Conservation (phyloP, 176 grass and related monocot genomes). For the Ampelocalamus luodianensis region DNA sequence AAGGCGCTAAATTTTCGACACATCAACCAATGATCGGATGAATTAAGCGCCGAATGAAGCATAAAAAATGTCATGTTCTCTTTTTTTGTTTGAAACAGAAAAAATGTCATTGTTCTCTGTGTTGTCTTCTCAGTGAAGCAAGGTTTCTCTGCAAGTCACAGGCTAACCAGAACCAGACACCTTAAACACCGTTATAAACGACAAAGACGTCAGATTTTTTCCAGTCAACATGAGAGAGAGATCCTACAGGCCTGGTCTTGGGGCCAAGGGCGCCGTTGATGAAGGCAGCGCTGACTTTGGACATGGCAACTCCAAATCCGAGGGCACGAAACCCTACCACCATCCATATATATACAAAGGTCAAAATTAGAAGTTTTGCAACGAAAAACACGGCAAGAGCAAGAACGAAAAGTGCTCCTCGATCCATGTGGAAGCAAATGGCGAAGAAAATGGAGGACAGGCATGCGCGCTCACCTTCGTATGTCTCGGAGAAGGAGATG, state of each 20-base stretch:
- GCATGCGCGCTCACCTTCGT: slow-evolving; percentile 39
- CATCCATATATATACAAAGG: neutral
- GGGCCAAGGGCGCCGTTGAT: slow-evolving; percentile 54
- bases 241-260: slow-evolving; percentile 57
- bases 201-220: neutral
- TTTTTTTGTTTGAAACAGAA: no score
- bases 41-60: neutral
- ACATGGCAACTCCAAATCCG: slow-evolving; percentile 36
- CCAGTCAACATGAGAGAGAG: neutral
- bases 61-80: neutral
- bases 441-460: neutral
- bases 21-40: neutral
- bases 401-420: neutral
- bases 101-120: neutral
- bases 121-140: neutral
- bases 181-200: neutral
- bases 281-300: slow-evolving; percentile 24
- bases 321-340: slow-evolving; percentile 48
- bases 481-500: slow-evolving; percentile 72
- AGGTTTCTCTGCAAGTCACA: neutral
- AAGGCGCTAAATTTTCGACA: neutral
- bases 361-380: neutral
- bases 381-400: neutral
- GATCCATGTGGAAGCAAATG: neutral
- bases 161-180: slow-evolving; percentile 16